These are phyloP conservation scores for Capillidium heterosporum DNA, from an alignment of 371 early-diverging fungal genomes.

Conservation along the genomic window DNA sequence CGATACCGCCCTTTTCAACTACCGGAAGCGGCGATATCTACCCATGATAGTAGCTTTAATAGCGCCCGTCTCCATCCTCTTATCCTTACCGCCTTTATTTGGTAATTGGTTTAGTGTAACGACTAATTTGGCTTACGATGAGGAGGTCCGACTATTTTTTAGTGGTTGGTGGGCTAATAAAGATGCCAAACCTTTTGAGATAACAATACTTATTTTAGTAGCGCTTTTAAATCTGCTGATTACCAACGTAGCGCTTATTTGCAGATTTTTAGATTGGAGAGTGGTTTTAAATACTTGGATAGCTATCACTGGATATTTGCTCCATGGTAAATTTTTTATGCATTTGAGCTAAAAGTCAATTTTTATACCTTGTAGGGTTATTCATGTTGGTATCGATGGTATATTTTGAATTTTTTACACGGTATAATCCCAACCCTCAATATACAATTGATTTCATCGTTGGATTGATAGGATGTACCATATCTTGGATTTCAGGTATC, in stretches of 20 bases:
- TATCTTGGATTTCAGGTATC: not conserved
- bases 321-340: slow-evolving; percentile 1
- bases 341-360: not conserved
- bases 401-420: not conserved
- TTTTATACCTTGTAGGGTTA: not conserved
- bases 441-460: not conserved
- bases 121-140: not conserved
- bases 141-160: not conserved
- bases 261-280: not conserved
- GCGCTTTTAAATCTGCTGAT: not conserved
- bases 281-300: not conserved
- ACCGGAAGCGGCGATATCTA: not conserved
- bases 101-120: not conserved
- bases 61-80: not conserved
- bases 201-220: not conserved
- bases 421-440: not conserved
- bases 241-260: not conserved
- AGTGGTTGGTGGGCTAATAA: not conserved
- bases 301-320: not conserved
- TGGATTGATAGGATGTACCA: not conserved
- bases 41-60: slow-evolving; percentile 1
- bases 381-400: not conserved
- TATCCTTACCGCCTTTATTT: not conserved
- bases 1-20: too few relatives aligned
- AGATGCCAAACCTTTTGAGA: not conserved